phyloP scores from a whole-genome alignment of 208 protist genomes.

The Trypanosoma theileri region DNA sequence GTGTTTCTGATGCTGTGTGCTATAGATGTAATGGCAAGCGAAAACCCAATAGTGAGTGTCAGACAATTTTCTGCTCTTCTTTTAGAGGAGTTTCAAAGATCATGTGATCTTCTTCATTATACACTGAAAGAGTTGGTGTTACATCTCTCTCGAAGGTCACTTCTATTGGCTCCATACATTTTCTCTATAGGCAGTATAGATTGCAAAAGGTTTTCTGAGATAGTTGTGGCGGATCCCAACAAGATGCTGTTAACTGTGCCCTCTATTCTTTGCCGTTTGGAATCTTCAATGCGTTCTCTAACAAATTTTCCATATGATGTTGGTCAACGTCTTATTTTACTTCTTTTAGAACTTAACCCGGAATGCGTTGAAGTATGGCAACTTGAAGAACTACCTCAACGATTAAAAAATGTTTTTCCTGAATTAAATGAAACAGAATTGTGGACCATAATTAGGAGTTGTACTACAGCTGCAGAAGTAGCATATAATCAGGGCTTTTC shows the following conservation, averaged over 20 bases:
- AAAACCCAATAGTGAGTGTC: not conserved
- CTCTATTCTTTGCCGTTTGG: not conserved
- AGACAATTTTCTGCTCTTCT: not conserved
- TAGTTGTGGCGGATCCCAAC: conserved; percentile 1
- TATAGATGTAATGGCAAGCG: not conserved
- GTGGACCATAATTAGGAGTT: not conserved
- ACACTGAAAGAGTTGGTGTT: not conserved
- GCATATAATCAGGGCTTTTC: not conserved
- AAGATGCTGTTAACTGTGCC: conserved; percentile 7
- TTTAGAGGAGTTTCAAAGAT: not conserved
- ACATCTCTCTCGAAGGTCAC: not conserved
- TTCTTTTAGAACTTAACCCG: not conserved
- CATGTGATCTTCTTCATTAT: not conserved
- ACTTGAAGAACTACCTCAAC: conserved; percentile 2
- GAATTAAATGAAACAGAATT: not conserved
- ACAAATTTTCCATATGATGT: conserved; percentile 5
- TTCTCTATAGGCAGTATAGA: not conserved
- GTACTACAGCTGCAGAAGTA: conserved; percentile 12
- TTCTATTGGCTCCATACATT: conserved; percentile 7
- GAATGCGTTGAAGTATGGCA: not conserved
- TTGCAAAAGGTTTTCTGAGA: not conserved
- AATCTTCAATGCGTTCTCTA: conserved; percentile 9
- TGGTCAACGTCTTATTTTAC: conserved; percentile 2
- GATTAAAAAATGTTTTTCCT: not conserved
- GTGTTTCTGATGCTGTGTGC: conserved; percentile 3